A percentile compares a stretch with the other conserved stretches of the same genome.
These are phyloP conservation scores for Calocybe cyanea DNA, from an alignment of 768 basidiomycete species.

Conservation along the genomic window DNA sequence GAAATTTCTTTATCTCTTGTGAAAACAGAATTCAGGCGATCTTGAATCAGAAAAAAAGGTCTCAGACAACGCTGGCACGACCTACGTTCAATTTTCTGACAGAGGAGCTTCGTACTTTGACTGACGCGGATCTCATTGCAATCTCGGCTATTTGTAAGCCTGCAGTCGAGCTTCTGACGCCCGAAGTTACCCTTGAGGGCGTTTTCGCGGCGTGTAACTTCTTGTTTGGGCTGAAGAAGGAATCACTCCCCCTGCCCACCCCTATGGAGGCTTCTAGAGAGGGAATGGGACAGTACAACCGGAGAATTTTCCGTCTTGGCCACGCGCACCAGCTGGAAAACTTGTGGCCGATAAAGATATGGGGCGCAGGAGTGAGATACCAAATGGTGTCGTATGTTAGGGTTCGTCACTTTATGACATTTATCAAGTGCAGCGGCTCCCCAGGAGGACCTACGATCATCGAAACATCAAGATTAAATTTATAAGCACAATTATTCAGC, in stretches of 20 bases:
- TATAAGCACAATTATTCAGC: slow-evolving; percentile 31
- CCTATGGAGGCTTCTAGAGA: not conserved
- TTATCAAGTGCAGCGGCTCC: slow-evolving; percentile 25
- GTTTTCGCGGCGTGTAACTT: too few species aligned
- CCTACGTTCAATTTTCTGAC: not conserved
- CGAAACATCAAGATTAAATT: not conserved
- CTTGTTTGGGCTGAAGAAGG: too few species aligned
- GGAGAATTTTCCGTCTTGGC: slow-evolving; percentile 8
- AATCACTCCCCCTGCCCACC: too few species aligned
- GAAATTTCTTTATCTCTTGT: too few species aligned
- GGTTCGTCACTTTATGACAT: slow-evolving; percentile 42
- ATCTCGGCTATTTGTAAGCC: not conserved
- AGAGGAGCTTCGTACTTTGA: not conserved
- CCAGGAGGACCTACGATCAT: slow-evolving; percentile 9
- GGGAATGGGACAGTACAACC: not conserved
- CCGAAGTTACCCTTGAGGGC: not conserved
- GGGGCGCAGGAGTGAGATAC: slow-evolving; percentile 27
- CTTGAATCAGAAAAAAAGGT: too few species aligned
- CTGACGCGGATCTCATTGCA: not conserved
- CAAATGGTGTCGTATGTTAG: slow-evolving; percentile 33
- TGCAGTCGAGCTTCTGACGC: not conserved
- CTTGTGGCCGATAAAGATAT: too few species aligned
- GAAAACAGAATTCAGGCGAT: too few species aligned
- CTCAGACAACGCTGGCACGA: too few species aligned
- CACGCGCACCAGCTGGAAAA: too few species aligned